Evolutionary conservation across 345 rosid species (phyloP), one percentile per base, ranked within the genome.

Genomic region (Bruguiera gymnorhiza): DNA sequence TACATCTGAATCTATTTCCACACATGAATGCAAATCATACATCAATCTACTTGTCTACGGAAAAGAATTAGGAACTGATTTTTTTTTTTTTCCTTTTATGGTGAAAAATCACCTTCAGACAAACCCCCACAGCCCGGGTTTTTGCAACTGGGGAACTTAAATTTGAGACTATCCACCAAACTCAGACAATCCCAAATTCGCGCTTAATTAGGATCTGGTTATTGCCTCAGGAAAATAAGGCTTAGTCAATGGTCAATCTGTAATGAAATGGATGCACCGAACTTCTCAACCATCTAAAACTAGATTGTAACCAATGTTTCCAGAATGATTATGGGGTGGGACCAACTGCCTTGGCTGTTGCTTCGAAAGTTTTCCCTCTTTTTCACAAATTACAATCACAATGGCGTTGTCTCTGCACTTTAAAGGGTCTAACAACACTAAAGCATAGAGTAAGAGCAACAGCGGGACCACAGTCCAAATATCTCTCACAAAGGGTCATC

Each of bases 291-390:
- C 26, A 73, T 31, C 66, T 31, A 67, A 67, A 37, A 32, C 58
- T 11, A 43, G 67, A 11, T 26, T 32, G 31, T 53, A 60, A 69
- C 48, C 51, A 62, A 62, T 68, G 75, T 69, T 69, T 66, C 70
- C 52, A 73, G 62, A 73, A 73, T 46, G 67, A 73, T 58, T 57
- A 61, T 61, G 24, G 9, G 26, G 51, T 62, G 63, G 75, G 62
- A 31, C 68, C 21, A 69, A 48, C 43, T 7, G 16, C 36, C 64
- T 61, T 69, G 4, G 76, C 69, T 75, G 80, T 62, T 72, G 70
- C 65, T 26, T 30, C 46, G 68, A 58, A 36, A 23, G 1, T 19
- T 32, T 52, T 62, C 26, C 32, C 61, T 10, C 37, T 68, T 26
- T 61, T 60, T 60, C 59, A 52, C 59, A 50, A 61, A 50, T 70